These are phyloP conservation scores for Boletus rufocinnamomeus DNA, from an alignment of 768 basidiomycete genomes.

Conservation along the genomic window DNA sequence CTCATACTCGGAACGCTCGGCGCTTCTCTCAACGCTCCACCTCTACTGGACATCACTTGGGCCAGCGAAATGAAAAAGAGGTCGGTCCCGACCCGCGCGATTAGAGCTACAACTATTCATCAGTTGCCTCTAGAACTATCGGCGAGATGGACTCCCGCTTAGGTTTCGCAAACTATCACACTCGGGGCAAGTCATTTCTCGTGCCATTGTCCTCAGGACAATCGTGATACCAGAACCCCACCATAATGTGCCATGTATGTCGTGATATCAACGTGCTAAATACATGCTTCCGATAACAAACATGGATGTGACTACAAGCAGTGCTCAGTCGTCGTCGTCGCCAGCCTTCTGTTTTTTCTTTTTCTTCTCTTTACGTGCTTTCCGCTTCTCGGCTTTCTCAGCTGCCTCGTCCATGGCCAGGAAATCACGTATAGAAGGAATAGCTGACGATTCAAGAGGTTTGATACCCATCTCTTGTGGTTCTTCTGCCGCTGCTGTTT, in stretches of 20 bases:
- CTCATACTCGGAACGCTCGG: constrained; percentile 72
- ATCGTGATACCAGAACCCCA: constrained; percentile 4
- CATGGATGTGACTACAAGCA: not conserved
- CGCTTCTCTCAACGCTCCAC: constrained; percentile 66
- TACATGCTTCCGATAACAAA: constrained; percentile 5
- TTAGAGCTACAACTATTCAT: not conserved
- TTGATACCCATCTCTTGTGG: constrained; percentile 56
- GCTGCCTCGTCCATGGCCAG: constrained; percentile 74
- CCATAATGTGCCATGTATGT: not conserved
- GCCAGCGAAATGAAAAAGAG: constrained; percentile 84
- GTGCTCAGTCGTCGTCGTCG: constrained; percentile 36
- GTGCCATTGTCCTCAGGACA: constrained; percentile 5
- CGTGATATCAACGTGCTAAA: constrained; percentile 1
- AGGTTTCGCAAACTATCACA: constrained; percentile 63
- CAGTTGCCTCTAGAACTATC: constrained; percentile 51
- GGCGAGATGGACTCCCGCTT: constrained; percentile 75
- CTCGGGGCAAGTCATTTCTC: constrained; percentile 49
- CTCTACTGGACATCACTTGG: constrained; percentile 83
- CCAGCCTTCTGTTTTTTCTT: constrained; percentile 43
- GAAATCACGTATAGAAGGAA: constrained; percentile 83
- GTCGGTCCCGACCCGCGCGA: constrained; percentile 42
- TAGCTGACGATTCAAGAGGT: constrained; percentile 74
- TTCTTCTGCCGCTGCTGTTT: constrained; percentile 25
- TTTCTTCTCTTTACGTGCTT: constrained; percentile 76
- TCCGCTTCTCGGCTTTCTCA: constrained; percentile 64